phyloP scores from a whole-genome alignment of 768 basidiomycete genomes.

The Lenzites betulinus region DNA sequence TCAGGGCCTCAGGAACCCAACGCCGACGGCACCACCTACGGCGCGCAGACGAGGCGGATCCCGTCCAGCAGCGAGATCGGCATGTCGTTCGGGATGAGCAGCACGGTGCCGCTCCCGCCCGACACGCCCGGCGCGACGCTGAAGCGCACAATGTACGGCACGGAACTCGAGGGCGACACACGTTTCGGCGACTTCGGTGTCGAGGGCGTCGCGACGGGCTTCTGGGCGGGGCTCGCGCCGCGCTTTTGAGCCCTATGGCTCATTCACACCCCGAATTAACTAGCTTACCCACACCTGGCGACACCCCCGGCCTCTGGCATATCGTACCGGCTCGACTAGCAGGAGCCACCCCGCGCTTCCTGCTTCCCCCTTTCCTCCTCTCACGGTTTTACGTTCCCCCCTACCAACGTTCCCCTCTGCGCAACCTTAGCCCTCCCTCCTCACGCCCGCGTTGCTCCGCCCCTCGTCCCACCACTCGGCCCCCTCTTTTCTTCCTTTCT shows the following conservation, averaged over 20 bases:
- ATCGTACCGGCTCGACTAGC: conserved; percentile 9
- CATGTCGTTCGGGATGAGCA: conserved; percentile 44
- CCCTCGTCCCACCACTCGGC: neutral
- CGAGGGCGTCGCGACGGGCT: conserved; percentile 72
- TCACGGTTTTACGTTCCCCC: neutral
- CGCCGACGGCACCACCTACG: neutral
- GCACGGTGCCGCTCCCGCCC: conserved; percentile 40
- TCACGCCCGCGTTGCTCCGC: neutral
- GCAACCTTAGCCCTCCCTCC: neutral
- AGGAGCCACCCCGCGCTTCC: neutral
- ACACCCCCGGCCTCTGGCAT: conserved; percentile 12
- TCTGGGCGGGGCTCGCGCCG: conserved; percentile 51
- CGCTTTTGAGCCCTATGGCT: conserved; percentile 17
- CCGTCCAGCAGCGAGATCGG: conserved; percentile 47
- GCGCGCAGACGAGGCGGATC: conserved; percentile 11
- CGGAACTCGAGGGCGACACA: conserved; percentile 79
- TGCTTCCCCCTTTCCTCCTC: neutral
- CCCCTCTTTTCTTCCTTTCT: neutral
- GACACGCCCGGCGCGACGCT: conserved; percentile 49
- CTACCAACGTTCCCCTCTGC: neutral
- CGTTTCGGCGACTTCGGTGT: conserved; percentile 85
- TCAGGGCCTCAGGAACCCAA: neutral
- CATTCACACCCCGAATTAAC: conserved; percentile 4
- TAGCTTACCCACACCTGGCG: conserved; percentile 1
- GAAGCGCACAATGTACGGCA: conserved; percentile 81